Evolutionary conservation across 805 yeast genomes (phyloP).

Genomic region (Martiniozyma abietophila): DNA sequence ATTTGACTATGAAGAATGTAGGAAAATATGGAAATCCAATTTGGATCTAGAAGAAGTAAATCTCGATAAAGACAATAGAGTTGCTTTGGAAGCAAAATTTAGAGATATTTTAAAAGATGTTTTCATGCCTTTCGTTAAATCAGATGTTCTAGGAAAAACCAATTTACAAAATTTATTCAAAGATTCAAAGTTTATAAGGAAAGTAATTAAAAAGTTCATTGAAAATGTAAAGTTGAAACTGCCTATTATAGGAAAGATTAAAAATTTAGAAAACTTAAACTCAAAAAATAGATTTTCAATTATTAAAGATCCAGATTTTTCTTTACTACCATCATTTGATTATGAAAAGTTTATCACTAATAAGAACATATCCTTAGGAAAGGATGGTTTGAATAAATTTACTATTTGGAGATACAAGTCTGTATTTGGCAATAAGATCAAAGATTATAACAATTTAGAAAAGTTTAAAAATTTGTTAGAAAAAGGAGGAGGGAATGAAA

Average conservation of each 20-base stretch:
- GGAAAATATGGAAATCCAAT: slow-evolving; percentile 15
- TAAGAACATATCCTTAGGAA: slow-evolving; percentile 3
- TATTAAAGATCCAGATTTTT: slow-evolving; percentile 18
- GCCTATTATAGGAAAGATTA: slow-evolving; percentile 8
- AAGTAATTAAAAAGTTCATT: slow-evolving; percentile 5
- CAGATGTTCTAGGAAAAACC: background rate
- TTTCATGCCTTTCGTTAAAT: slow-evolving; percentile 14
- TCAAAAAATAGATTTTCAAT: slow-evolving; percentile 15
- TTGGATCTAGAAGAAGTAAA: slow-evolving; percentile 4
- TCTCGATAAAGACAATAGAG: background rate
- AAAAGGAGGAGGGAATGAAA: slow-evolving; percentile 7
- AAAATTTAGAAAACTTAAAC: slow-evolving; percentile 14
- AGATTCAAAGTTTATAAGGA: slow-evolving; percentile 8
- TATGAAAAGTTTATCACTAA: slow-evolving; percentile 8
- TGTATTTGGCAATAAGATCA: slow-evolving; percentile 15
- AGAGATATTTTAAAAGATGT: slow-evolving; percentile 16
- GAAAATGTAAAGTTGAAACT: slow-evolving; percentile 6
- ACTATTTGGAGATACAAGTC: slow-evolving; percentile 12
- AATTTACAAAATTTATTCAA: slow-evolving; percentile 8
- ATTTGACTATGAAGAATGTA: background rate
- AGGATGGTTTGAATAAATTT: slow-evolving; percentile 1
- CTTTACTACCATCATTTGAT: slow-evolving; percentile 14
- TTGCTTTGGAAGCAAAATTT: slow-evolving; percentile 8
- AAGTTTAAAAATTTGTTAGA: slow-evolving; percentile 8
- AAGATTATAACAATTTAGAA: slow-evolving; percentile 16